These are phyloP conservation scores for Ganoderma resinaceum DNA, from an alignment of 1,284 basidiomycete species.

Conservation along the genomic window DNA sequence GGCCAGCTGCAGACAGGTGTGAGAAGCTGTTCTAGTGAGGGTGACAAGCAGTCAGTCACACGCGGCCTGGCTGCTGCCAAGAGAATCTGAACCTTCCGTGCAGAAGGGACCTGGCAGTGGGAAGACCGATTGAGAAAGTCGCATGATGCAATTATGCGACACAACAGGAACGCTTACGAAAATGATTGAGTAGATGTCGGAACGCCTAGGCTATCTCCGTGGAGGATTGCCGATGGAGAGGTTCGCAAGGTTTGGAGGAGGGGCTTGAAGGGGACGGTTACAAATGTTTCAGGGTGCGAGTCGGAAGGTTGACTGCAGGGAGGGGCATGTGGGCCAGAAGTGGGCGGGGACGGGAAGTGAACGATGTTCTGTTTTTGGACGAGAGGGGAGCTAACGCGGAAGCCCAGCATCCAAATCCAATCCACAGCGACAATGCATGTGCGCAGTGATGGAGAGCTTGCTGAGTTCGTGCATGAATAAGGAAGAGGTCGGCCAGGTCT, in stretches of 20 bases:
- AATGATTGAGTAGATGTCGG: conserved; percentile 8
- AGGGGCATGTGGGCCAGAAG: conserved; percentile 16
- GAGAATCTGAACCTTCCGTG: conserved; percentile 9
- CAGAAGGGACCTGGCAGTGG: background rate
- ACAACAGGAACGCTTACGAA: background rate
- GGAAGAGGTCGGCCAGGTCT: background rate
- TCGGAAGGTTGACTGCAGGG: background rate
- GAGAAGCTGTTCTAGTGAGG: conserved; percentile 25
- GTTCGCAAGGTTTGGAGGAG: background rate
- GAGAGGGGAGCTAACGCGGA: conserved; percentile 16
- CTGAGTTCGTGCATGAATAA: conserved; percentile 7
- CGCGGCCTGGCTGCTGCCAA: conserved; percentile 27
- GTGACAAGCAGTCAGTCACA: conserved; percentile 19
- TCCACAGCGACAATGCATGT: conserved; percentile 14
- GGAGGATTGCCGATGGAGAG: background rate
- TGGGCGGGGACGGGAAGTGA: conserved; percentile 15
- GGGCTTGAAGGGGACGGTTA: background rate
- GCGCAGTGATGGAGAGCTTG: conserved; percentile 24
- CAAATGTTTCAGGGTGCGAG: background rate
- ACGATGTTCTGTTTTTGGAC: conserved; percentile 13
- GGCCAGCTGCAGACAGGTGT: conserved; percentile 20
- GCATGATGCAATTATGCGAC: background rate
- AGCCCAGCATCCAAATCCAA: conserved; percentile 14
- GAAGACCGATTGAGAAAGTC: background rate
- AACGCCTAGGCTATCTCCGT: conserved; percentile 3